Evolutionary conservation across 352 stramenopile species (phyloP).

Genomic region (Elongisporangium prolatum): DNA sequence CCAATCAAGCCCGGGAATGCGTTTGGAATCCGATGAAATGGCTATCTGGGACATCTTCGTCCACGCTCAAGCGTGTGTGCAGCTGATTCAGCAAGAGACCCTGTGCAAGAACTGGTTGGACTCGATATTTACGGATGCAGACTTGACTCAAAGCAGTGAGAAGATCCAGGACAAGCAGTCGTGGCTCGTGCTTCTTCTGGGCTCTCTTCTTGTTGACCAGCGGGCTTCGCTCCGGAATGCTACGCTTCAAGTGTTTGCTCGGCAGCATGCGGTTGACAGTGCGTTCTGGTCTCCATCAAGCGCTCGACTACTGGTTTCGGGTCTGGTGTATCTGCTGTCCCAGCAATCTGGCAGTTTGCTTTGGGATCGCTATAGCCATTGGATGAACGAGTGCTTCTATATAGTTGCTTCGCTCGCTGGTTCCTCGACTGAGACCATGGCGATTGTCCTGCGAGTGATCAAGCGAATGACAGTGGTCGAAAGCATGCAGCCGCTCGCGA

Average conservation of each 20-base stretch:
- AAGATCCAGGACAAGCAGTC: conserved; percentile 11
- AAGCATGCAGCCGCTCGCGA: conserved; percentile 34
- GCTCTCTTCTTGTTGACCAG: conserved; percentile 32
- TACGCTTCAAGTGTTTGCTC: conserved; percentile 27
- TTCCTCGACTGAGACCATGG: conserved; percentile 69
- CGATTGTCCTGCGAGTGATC: conserved; percentile 62
- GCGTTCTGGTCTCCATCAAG: conserved; percentile 32
- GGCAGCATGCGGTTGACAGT: conserved; percentile 21
- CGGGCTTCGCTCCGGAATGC: conserved; percentile 15
- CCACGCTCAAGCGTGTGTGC: conserved; percentile 29
- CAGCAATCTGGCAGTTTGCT: conserved; percentile 2
- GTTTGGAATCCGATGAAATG: not conserved
- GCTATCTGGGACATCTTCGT: conserved; percentile 6
- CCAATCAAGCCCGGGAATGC: not conserved
- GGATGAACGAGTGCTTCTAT: conserved; percentile 41
- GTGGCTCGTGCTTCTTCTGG: conserved; percentile 29
- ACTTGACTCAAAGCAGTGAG: not conserved
- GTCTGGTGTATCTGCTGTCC: conserved; percentile 55
- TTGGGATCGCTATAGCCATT: conserved; percentile 15
- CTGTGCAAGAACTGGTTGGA: conserved; percentile 27
- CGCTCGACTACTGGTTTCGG: conserved; percentile 39
- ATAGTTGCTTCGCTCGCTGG: conserved; percentile 39
- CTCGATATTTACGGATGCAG: conserved; percentile 22
- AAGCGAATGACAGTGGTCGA: conserved; percentile 40
- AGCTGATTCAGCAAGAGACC: conserved; percentile 18